These are phyloP conservation scores for Populus nigra DNA, from an alignment of 345 rosid genomes.

Conservation along the genomic window DNA sequence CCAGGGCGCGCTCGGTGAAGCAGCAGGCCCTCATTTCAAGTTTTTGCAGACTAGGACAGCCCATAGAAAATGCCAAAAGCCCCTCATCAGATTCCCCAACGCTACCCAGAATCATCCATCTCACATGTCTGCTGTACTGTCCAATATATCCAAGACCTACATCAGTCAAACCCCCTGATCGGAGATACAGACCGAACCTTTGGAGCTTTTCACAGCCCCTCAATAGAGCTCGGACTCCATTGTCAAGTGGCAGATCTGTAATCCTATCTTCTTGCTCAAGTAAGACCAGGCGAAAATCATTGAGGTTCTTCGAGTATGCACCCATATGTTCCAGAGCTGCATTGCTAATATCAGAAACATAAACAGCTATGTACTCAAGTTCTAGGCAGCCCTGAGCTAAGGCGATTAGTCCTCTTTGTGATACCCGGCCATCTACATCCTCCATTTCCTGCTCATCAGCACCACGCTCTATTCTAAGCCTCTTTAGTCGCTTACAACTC, in stretches of 20 bases:
- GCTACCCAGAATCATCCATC: constrained; percentile 90
- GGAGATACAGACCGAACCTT: constrained; percentile 77
- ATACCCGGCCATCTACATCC: constrained; percentile 83
- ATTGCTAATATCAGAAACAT: constrained; percentile 84
- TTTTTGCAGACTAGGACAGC: constrained; percentile 83
- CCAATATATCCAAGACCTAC: constrained; percentile 79
- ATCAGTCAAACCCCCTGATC: constrained; percentile 81
- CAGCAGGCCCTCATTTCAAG: constrained; percentile 93
- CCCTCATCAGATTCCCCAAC: constrained; percentile 84
- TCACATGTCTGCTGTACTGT: constrained; percentile 63
- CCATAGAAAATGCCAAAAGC: constrained; percentile 67
- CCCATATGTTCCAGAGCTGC: constrained; percentile 67
- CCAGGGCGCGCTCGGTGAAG: constrained; percentile 77
- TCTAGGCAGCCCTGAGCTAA: constrained; percentile 82
- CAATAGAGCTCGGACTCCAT: constrained; percentile 78
- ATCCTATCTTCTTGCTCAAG: constrained; percentile 68
- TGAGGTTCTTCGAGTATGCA: constrained; percentile 58
- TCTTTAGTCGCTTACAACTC: constrained; percentile 64
- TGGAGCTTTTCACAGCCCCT: constrained; percentile 76
- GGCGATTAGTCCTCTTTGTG: constrained; percentile 82
- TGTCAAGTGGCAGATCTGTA: constrained; percentile 85
- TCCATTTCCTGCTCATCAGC: constrained; percentile 84
- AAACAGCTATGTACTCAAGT: constrained; percentile 76
- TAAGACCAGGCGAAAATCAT: constrained; percentile 84
- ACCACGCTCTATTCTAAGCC: constrained; percentile 93